Conservation (phyloP, 2,329 filamentous ascomycete genomes). For the Aspergillus ruber region DNA sequence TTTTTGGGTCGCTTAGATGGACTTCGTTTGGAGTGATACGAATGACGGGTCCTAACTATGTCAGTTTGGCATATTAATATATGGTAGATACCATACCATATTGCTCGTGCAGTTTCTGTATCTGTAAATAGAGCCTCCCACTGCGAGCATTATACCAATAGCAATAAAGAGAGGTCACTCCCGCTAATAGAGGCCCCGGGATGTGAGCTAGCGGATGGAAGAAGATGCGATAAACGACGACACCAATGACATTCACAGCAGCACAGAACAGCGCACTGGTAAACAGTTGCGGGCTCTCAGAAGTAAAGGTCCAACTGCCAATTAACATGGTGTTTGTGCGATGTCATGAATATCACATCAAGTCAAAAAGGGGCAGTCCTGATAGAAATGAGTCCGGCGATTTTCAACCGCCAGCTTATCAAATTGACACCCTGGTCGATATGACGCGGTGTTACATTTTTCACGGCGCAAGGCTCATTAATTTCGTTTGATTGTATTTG, state of each 20-base stretch:
- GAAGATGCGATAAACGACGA: constrained; percentile 18
- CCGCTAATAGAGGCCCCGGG: constrained; percentile 21
- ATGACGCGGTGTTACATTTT: too few species aligned
- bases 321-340: not conserved
- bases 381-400: too few species aligned
- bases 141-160: constrained; percentile 21
- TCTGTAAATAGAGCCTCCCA: constrained; percentile 16
- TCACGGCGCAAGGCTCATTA: too few species aligned
- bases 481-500: too few species aligned
- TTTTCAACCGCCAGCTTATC: too few species aligned
- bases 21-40: constrained; percentile 23
- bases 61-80: too few species aligned
- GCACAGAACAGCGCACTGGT: not conserved
- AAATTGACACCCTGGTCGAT: too few species aligned
- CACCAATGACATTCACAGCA: not conserved
- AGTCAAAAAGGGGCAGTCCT: too few species aligned
- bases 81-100: constrained; percentile 10
- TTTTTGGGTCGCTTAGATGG: constrained; percentile 21
- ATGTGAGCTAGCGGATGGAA: constrained; percentile 24
- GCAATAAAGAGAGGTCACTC: constrained; percentile 13
- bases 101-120: constrained; percentile 20
- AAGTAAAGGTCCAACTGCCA: not conserved
- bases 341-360: too few species aligned
- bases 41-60: constrained; percentile 18
- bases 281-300: not conserved